phyloP scores from a whole-genome alignment of 306 rosid species.

The Cajanus cajan region DNA sequence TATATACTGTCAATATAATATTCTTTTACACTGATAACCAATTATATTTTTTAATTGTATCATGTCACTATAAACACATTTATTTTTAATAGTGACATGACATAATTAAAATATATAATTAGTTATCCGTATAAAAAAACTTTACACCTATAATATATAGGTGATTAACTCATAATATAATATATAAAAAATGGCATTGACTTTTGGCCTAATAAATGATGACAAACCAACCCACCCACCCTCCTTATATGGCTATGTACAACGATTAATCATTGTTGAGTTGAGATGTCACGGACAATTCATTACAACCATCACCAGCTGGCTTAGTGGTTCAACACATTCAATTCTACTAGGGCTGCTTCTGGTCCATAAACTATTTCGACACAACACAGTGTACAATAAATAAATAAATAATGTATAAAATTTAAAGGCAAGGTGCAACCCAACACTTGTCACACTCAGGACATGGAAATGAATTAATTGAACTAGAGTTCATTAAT shows the following conservation, averaged over 20 bases:
- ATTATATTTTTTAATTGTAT: too few species aligned
- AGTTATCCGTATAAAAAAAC: too few species aligned
- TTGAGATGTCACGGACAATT: background rate
- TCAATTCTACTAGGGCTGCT: background rate
- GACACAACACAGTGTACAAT: background rate
- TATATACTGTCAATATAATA: too few species aligned
- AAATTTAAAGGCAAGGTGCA: background rate
- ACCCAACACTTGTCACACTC: background rate
- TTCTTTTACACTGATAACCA: too few species aligned
- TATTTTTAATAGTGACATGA: too few species aligned
- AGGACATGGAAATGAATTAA: background rate
- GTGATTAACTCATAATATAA: too few species aligned
- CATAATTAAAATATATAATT: too few species aligned
- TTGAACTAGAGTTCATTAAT: background rate
- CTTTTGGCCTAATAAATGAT: slow-evolving; percentile 16
- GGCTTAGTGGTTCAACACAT: background rate
- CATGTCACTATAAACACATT: too few species aligned
- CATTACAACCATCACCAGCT: slow-evolving; percentile 6
- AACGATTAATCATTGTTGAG: slow-evolving; percentile 14
- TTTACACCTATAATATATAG: too few species aligned
- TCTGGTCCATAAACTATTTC: background rate
- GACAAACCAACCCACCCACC: slow-evolving; percentile 23
- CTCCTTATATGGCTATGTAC: background rate
- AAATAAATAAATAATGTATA: background rate
- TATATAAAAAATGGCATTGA: slow-evolving; percentile 23